Percentiles rank a stretch among this genome's conserved stretches.
These are phyloP conservation scores for Fusarium musae DNA, from an alignment of 2,329 filamentous ascomycete species.

Conservation along the genomic window DNA sequence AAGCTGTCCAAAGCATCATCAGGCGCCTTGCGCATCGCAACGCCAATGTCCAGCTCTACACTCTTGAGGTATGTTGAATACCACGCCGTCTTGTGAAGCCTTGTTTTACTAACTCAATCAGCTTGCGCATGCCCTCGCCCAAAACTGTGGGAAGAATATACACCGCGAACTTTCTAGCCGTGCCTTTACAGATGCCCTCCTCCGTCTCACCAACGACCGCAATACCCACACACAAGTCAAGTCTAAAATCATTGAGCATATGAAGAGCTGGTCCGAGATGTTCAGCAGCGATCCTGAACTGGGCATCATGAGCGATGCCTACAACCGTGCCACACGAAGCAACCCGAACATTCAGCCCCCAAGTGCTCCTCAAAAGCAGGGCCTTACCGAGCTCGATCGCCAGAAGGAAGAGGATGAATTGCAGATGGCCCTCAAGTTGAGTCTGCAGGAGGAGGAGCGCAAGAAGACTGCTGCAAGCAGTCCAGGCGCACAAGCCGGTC, in stretches of 20 bases:
- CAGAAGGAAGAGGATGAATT: conserved; percentile 97
- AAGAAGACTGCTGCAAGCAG: conserved; percentile 60
- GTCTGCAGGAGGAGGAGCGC: conserved; percentile 84
- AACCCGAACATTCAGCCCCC: conserved; percentile 92
- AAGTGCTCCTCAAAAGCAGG: conserved; percentile 91
- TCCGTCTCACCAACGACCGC: conserved; percentile 90
- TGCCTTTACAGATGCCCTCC: conserved; percentile 92
- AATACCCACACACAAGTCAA: conserved; percentile 98
- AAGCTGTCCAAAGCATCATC: conserved; percentile 89
- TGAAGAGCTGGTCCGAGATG: conserved; percentile 97
- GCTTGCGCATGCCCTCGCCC: conserved; percentile 90
- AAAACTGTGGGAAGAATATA: conserved; percentile 88
- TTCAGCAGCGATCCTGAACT: conserved; percentile 89
- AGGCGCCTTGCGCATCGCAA: conserved; percentile 92
- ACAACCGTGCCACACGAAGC: conserved; percentile 82
- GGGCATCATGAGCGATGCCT: conserved; percentile 97
- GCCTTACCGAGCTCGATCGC: conserved; percentile 88
- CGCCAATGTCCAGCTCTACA: conserved; percentile 95
- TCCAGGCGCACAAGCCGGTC: conserved; percentile 47
- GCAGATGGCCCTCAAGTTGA: conserved; percentile 93
- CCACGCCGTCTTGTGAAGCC: not conserved
- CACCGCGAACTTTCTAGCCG: conserved; percentile 91
- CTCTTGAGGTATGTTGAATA: conserved; percentile 74
- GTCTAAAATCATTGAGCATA: conserved; percentile 94
- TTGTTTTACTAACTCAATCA: conserved; percentile 48